Conservation (phyloP, 441 rosid species). For the Erysimum pusillum region DNA sequence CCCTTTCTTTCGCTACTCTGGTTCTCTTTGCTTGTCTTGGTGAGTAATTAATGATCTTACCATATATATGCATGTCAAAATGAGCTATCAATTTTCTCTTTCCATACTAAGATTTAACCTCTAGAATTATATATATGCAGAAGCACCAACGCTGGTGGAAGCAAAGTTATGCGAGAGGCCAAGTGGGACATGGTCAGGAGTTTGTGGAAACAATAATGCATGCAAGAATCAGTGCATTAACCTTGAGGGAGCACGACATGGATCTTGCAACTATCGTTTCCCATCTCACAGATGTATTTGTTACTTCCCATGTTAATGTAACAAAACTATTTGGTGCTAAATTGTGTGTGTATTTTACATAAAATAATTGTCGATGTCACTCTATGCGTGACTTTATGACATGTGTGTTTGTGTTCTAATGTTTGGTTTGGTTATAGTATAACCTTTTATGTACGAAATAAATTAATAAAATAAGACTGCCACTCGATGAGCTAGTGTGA, state of each 20-base stretch:
- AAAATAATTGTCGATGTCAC: conserved; percentile 17
- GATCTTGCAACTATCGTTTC: conserved; percentile 31
- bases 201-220: conserved; percentile 37
- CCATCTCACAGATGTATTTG: conserved; percentile 21
- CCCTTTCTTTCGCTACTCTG: background rate
- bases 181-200: conserved; percentile 28
- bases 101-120: background rate
- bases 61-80: background rate
- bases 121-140: background rate
- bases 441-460: background rate
- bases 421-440: background rate
- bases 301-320: conserved; percentile 8
- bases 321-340: background rate
- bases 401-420: background rate
- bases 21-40: conserved; percentile 12
- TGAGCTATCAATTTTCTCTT: background rate
- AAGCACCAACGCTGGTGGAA: background rate
- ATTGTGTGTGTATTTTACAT: background rate
- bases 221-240: conserved; percentile 38
- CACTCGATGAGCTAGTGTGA: conserved; percentile 10
- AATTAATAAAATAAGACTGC: background rate
- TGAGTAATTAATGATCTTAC: background rate
- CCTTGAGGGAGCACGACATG: conserved; percentile 18
- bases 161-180: background rate
- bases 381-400: background rate